Percentiles rank a stretch among this genome's conserved stretches.
These are phyloP conservation scores for Didymella pomorum DNA, from an alignment of 2,329 filamentous ascomycete genomes.

Conservation along the genomic window DNA sequence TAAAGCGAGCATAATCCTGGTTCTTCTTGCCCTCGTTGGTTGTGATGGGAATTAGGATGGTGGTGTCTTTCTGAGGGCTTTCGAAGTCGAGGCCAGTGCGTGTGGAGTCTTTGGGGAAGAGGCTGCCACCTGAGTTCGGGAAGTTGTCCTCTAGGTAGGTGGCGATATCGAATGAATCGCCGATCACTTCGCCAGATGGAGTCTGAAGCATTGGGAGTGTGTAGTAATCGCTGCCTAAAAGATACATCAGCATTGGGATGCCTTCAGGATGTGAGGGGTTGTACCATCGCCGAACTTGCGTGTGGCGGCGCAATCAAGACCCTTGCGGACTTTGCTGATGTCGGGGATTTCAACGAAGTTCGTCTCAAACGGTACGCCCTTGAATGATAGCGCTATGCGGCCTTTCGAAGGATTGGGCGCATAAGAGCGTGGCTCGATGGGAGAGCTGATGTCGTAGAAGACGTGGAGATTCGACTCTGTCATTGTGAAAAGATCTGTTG, in stretches of 20 bases:
- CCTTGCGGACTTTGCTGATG: constrained; percentile 54
- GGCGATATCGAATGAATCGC: constrained; percentile 73
- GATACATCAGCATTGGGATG: no score
- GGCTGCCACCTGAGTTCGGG: constrained; percentile 55
- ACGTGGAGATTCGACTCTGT: constrained; percentile 1
- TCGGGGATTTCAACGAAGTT: constrained; percentile 63
- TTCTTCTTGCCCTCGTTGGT: constrained; percentile 49
- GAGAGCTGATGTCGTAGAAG: constrained; percentile 61
- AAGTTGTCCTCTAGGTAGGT: constrained; percentile 64
- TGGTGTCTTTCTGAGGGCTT: constrained; percentile 38
- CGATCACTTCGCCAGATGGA: constrained; percentile 55
- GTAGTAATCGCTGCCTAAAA: constrained; percentile 62
- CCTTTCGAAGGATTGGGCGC: constrained; percentile 62
- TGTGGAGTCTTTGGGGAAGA: constrained; percentile 57
- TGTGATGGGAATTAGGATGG: constrained; percentile 49
- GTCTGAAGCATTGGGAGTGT: constrained; percentile 68
- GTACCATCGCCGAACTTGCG: constrained; percentile 63
- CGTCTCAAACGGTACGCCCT: constrained; percentile 57
- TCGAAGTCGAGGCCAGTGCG: constrained; percentile 52
- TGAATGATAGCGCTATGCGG: constrained; percentile 61
- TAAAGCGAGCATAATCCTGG: constrained; percentile 55
- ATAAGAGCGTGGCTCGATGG: constrained; percentile 50
- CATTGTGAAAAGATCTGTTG: neutral
- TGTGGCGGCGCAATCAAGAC: constrained; percentile 53
- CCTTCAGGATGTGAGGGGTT: no score